phyloP scores from a whole-genome alignment of 2,329 filamentous ascomycete species.

The Cladosporium sp. region DNA sequence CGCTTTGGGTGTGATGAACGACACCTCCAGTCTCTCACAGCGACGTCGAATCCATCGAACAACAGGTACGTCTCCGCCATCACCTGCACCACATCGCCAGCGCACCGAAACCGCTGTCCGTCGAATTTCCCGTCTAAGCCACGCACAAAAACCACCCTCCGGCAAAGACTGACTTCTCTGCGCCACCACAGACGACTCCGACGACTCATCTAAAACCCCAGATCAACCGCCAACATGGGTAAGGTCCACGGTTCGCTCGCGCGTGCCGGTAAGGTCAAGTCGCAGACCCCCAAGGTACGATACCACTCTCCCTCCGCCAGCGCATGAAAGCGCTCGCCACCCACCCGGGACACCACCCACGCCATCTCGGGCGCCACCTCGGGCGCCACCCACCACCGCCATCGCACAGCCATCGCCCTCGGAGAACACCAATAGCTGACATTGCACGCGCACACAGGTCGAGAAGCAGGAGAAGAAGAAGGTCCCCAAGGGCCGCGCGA shows the following conservation, averaged over 20 bases:
- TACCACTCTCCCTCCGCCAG: constrained; percentile 17
- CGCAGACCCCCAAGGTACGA: constrained; percentile 86
- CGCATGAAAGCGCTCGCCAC: constrained; percentile 9
- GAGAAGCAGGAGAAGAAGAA: constrained; percentile 95
- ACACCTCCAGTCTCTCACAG: constrained; percentile 14
- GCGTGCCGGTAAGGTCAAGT: constrained; percentile 98
- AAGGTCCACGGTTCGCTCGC: constrained; percentile 93
- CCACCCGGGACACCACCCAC: constrained; percentile 18
- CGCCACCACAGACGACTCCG: constrained; percentile 18
- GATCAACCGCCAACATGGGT: constrained; percentile 68
- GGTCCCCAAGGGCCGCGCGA: constrained; percentile 92
- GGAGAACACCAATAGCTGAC: constrained; percentile 29
- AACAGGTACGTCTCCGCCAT: constrained; percentile 17
- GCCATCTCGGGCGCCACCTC: constrained; percentile 27
- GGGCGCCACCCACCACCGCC: constrained; percentile 23
- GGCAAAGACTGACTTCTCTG: constrained; percentile 10
- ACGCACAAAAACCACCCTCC: neutral
- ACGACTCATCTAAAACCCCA: constrained; percentile 25
- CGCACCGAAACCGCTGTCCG: constrained; percentile 9
- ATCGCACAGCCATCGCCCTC: neutral
- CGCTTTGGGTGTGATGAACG: constrained; percentile 12
- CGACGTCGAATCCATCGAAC: constrained; percentile 20
- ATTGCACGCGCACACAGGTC: constrained; percentile 56
- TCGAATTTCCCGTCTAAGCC: neutral
- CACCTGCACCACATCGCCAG: constrained; percentile 12